Evolutionary conservation across 2,329 filamentous ascomycete genomes (phyloP), one percentile per base, ranked within the genome.

Genomic region (Neoscytalidium dimidiatum): DNA sequence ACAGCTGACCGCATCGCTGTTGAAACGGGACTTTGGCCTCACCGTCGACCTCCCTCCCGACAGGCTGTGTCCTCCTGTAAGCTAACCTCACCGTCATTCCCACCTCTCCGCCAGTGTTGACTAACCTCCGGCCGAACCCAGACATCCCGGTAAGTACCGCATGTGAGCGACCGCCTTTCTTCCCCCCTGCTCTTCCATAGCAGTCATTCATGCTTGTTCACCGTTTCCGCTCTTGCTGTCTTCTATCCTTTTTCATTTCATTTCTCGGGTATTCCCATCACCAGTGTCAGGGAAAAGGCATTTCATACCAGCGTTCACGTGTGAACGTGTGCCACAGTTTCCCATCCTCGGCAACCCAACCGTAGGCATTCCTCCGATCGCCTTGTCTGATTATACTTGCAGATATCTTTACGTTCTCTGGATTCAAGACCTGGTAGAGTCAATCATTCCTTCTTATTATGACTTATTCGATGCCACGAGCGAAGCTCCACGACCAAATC

Each of bases 331-430:
- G 4, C 38, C 38, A 1, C 4, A 11, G 11, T 11, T 6, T 33
- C 31, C 11, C 5, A 33, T 33, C 31, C 11, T 5, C 31, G 31
- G 11, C 6, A 33, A 11, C 38, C 13, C 38, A 17, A 17, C 9
- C 38, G 38, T 41, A 13, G 38, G 11, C 9, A n/a, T n/a, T n/a
- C n/a, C n/a, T n/a, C n/a, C n/a, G n/a, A n/a, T n/a, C n/a, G n/a
- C n/a, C n/a, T n/a, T n/a, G n/a, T n/a, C 48, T 53, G 31, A 53
- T 26, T n/a, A 13, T 26, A 21, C 17, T 14, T 33, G 17, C 67
- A 88, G 93, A 57, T 89, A 96, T 76, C 95, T 94, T 73, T 99
- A 99, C 75, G 87, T 98, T 21, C 81, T 94, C 8, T 98, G 94
- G 93, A 81, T 98, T 1, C 92, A 96, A 71, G 83, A 85, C 3